Percentiles rank a stretch among this genome's conserved stretches.
These are phyloP conservation scores for Forsythia viridissima DNA, from an alignment of 257 asterid genomes.

Conservation along the genomic window DNA sequence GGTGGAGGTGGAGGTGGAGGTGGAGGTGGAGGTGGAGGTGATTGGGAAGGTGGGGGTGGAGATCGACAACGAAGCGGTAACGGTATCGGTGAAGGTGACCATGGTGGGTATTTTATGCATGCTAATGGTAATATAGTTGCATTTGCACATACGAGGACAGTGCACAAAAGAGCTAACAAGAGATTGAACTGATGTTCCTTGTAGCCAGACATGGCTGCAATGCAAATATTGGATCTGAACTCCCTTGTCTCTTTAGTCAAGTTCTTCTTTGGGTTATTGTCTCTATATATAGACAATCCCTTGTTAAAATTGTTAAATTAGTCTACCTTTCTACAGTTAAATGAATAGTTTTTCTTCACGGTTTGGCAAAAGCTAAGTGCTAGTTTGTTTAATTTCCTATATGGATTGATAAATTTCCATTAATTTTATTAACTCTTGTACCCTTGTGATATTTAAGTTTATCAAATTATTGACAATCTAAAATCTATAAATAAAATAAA, in stretches of 20 bases:
- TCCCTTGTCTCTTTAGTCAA: too few relatives aligned
- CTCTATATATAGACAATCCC: background rate
- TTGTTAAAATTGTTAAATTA: background rate
- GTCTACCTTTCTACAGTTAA: background rate
- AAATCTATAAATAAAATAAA: too few relatives aligned
- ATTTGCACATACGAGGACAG: background rate
- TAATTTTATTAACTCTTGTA: too few relatives aligned
- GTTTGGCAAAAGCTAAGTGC: too few relatives aligned
- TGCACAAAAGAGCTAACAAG: background rate
- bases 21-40: background rate
- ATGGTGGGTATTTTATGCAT: background rate
- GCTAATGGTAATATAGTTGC: background rate
- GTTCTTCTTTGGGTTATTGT: background rate
- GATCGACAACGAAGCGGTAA: background rate
- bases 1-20: background rate
- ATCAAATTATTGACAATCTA: too few relatives aligned
- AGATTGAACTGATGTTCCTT: background rate
- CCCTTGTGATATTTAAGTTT: too few relatives aligned
- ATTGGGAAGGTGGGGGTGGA: background rate
- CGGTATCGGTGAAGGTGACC: background rate
- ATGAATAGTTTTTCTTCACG: background rate
- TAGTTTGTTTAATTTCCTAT: too few relatives aligned
- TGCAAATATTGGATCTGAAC: too few relatives aligned
- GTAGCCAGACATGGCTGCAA: background rate
- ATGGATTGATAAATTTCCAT: too few relatives aligned